Base-by-base conservation (phyloP, 139 green algal species). In the Protoeuglena noctilucae region DNA sequence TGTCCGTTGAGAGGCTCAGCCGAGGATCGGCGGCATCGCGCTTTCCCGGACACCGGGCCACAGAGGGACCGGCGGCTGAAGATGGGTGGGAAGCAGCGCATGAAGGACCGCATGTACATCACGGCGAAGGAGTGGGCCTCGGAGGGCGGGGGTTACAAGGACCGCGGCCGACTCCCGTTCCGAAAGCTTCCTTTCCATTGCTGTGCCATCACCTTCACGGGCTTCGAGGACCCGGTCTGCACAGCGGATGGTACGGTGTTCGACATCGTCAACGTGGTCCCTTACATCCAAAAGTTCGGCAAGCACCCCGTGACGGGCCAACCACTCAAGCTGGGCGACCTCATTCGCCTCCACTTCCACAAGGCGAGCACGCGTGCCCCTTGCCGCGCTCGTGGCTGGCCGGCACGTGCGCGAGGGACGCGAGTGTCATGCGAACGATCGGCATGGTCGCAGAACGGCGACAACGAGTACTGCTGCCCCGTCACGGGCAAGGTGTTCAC, bases 401-500 rank as follows among this genome's bases (percentile, higher is more conserved):
- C n/a, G n/a, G n/a, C n/a, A n/a, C n/a, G n/a, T n/a, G n/a, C n/a
- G n/a, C n/a, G n/a, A n/a, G n/a, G n/a, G n/a, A n/a, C n/a, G n/a
- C n/a, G n/a, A n/a, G n/a, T n/a, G n/a, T n/a, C n/a, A n/a, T n/a
- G n/a, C n/a, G n/a, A n/a, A n/a, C n/a, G n/a, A n/a, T n/a, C n/a
- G n/a, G n/a, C n/a, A n/a, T 43, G 34, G 34, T 12, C 7, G 9
- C 7, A 93, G 70, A 96, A 95, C 53, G 56, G 54, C 26, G 76
- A 86, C 17, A 71, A 71, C 2, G 73, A 89, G 69, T 95, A 87
- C 62, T 48, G 70, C 27, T 96, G 89, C 72, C 91, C 91, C 0
- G 80, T 96, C 21, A 83, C 93, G 40, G 69, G 80, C 58, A 96
- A 95, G 66, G 75, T 93, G 39, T 96, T 96, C 74, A 97, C 87